phyloP scores from a whole-genome alignment of 2,329 filamentous ascomycete genomes.

The Aspergillus sp. region DNA sequence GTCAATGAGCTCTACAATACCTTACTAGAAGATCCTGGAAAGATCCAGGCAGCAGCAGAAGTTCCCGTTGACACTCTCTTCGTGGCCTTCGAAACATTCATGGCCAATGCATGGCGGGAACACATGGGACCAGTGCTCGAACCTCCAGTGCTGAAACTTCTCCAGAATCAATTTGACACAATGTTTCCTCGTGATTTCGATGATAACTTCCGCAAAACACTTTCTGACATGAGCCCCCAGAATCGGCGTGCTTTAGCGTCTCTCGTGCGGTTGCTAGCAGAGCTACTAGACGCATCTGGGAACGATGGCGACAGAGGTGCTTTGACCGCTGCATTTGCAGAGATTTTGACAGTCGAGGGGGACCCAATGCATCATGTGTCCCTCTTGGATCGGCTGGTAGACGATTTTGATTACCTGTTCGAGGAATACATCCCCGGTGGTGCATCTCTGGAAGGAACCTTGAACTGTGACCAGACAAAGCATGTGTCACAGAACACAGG shows the following conservation, averaged over 20 bases:
- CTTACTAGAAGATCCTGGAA: constrained; percentile 78
- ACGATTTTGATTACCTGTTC: constrained; percentile 87
- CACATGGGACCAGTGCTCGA: constrained; percentile 84
- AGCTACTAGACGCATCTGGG: constrained; percentile 82
- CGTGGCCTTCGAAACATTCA: constrained; percentile 89
- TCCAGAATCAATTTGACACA: constrained; percentile 58
- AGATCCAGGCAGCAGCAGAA: constrained; percentile 72
- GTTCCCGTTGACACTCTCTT: constrained; percentile 81
- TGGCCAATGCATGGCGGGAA: constrained; percentile 82
- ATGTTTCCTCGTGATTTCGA: constrained; percentile 51
- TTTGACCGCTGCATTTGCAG: constrained; percentile 83
- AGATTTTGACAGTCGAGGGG: constrained; percentile 76
- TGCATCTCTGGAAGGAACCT: constrained; percentile 42
- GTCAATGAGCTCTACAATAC: constrained; percentile 91
- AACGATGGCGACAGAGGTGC: constrained; percentile 90
- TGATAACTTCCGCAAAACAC: constrained; percentile 54
- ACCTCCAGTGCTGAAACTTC: constrained; percentile 64
- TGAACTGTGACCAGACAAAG: constrained; percentile 57
- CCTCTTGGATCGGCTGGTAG: constrained; percentile 80
- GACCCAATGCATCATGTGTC: constrained; percentile 83
- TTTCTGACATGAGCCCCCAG: constrained; percentile 56
- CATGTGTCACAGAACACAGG: constrained; percentile 64
- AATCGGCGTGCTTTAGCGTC: constrained; percentile 75
- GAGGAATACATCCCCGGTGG: constrained; percentile 57
- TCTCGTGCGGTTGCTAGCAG: constrained; percentile 80